Evolutionary conservation across 176 grass and related monocot species (phyloP).

Genomic region (Aegilops longissima): DNA sequence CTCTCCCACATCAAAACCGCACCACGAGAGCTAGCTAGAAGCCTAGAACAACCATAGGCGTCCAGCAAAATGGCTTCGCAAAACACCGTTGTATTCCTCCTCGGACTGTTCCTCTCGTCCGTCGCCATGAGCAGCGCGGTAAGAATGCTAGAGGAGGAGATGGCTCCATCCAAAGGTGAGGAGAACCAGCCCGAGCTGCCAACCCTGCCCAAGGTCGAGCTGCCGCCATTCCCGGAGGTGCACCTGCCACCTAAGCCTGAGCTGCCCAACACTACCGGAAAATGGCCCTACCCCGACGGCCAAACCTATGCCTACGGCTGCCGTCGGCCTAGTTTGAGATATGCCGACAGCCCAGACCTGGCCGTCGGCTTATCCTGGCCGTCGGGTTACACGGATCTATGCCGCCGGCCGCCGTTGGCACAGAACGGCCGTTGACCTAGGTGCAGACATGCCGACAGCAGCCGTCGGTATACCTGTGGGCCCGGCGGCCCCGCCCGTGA

Average conservation of each 20-base stretch:
- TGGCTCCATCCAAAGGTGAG: neutral
- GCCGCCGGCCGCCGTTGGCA: too few relatives aligned
- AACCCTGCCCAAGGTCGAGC: neutral
- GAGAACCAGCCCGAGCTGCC: neutral
- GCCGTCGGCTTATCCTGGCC: too few relatives aligned
- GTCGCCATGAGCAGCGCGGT: neutral
- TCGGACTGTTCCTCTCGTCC: neutral
- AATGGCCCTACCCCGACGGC: too few relatives aligned
- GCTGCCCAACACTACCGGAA: too few relatives aligned
- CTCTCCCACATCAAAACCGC: neutral
- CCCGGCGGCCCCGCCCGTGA: too few relatives aligned
- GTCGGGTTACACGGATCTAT: too few relatives aligned
- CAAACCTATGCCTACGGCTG: too few relatives aligned
- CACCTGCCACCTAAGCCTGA: neutral
- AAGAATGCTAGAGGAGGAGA: constrained; percentile 7
- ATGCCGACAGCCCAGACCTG: too few relatives aligned
- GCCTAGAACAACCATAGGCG: neutral
- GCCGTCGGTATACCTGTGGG: too few relatives aligned
- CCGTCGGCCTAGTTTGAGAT: too few relatives aligned
- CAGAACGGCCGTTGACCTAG: too few relatives aligned
- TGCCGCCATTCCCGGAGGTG: neutral
- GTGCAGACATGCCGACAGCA: too few relatives aligned
- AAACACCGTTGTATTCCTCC: neutral
- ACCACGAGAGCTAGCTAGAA: neutral
- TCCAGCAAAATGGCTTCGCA: neutral